Conservation (phyloP, 371 early-diverging fungal genomes). For the Rhizopus arrhizus region DNA sequence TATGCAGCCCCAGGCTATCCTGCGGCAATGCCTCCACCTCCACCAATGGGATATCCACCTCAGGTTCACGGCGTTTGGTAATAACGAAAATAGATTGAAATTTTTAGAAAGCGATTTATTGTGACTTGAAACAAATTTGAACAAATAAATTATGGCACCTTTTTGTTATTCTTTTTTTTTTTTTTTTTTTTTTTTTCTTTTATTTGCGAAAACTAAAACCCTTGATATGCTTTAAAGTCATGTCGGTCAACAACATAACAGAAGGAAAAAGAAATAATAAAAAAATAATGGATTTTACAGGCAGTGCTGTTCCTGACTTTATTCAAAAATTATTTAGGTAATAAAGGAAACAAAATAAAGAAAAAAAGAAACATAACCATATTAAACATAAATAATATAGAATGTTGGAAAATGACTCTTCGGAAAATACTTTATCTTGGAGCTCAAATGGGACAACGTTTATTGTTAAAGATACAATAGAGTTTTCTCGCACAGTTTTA, state of each 20-base stretch:
- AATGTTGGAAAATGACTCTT: slow-evolving; percentile 72
- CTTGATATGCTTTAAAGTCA: too few relatives aligned
- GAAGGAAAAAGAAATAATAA: slow-evolving; percentile 16
- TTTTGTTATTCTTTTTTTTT: not conserved
- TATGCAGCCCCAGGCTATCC: slow-evolving; percentile 1
- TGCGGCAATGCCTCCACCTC: too few relatives aligned
- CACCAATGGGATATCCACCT: slow-evolving; percentile 24
- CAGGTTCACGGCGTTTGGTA: slow-evolving; percentile 21
- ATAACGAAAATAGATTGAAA: not conserved
- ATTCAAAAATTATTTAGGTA: slow-evolving; percentile 53
- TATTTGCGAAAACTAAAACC: too few relatives aligned
- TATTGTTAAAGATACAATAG: slow-evolving; percentile 78
- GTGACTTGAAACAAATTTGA: not conserved
- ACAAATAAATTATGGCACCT: not conserved
- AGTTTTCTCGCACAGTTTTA: slow-evolving; percentile 73
- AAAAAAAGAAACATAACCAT: not conserved
- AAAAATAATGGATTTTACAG: slow-evolving; percentile 7
- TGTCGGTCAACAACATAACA: not conserved
- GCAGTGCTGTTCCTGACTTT: slow-evolving; percentile 44
- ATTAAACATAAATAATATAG: slow-evolving; percentile 22
- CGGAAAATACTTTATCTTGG: slow-evolving; percentile 74
- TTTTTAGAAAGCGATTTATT: not conserved
- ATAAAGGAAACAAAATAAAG: not conserved
- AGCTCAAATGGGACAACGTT: slow-evolving; percentile 77
- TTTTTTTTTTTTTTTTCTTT: not conserved